Conservation (phyloP, 805 yeast species). For the Saturnispora zaruensis region DNA sequence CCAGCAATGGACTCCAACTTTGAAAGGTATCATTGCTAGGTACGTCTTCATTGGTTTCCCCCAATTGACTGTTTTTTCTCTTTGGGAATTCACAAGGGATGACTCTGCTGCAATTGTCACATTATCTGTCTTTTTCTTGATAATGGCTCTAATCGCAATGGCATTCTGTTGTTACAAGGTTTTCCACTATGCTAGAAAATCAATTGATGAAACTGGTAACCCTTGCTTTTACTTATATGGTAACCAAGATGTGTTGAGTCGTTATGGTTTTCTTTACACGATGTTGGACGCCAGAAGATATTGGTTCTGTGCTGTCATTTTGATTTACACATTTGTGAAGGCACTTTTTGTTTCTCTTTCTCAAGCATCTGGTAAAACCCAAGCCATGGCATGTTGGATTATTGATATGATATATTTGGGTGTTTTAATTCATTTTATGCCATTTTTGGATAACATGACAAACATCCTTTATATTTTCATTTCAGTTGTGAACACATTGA, state of each 20-base stretch:
- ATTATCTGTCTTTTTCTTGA: slow-evolving; percentile 61
- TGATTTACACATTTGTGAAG: slow-evolving; percentile 56
- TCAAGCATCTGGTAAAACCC: slow-evolving; percentile 75
- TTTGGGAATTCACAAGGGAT: slow-evolving; percentile 76
- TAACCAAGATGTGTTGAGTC: slow-evolving; percentile 58
- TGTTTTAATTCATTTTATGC: slow-evolving; percentile 53
- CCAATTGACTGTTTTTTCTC: slow-evolving; percentile 65
- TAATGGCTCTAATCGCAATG: slow-evolving; percentile 53
- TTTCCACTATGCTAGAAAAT: slow-evolving; percentile 48
- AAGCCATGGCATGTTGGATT: slow-evolving; percentile 67
- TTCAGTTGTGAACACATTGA: slow-evolving; percentile 61
- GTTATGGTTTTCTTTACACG: slow-evolving; percentile 83
- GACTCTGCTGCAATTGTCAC: slow-evolving; percentile 89
- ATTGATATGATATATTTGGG: slow-evolving; percentile 65
- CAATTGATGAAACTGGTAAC: slow-evolving; percentile 54
- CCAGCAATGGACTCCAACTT: slow-evolving; percentile 48
- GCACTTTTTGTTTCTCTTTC: slow-evolving; percentile 68
- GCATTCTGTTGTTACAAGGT: slow-evolving; percentile 62
- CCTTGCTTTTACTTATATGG: slow-evolving; percentile 88
- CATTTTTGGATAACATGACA: slow-evolving; percentile 77
- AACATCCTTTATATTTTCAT: slow-evolving; percentile 68
- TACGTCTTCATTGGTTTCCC: slow-evolving; percentile 80
- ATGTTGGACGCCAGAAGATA: slow-evolving; percentile 76
- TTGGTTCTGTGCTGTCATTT: slow-evolving; percentile 70
- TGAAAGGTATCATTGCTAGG: slow-evolving; percentile 74